Evolutionary conservation across 2,329 filamentous ascomycete genomes (phyloP).

Genomic region (Aspergillus bombycis): DNA sequence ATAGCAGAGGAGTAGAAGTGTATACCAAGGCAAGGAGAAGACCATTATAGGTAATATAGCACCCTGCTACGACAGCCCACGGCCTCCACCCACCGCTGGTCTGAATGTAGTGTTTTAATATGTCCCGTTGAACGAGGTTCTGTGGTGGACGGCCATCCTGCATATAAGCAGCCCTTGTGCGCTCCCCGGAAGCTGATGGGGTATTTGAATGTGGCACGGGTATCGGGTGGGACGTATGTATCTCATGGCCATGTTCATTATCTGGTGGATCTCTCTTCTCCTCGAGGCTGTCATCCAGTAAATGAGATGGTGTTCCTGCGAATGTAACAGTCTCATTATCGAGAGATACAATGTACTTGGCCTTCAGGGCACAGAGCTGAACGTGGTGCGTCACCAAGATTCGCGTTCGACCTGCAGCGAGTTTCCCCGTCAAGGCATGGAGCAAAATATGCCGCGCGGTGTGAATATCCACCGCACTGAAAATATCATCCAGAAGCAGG

Average conservation of each 20-base stretch:
- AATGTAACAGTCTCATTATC: not conserved
- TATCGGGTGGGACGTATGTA: not conserved
- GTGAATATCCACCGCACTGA: constrained; percentile 77
- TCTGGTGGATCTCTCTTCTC: not conserved
- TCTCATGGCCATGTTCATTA: not conserved
- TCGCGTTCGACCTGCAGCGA: constrained; percentile 69
- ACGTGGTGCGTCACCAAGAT: constrained; percentile 81
- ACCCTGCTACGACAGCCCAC: not conserved
- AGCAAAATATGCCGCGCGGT: constrained; percentile 77
- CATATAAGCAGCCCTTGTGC: too few species aligned
- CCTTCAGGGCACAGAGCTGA: constrained; percentile 66
- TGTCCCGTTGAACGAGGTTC: not conserved
- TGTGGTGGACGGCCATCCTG: not conserved
- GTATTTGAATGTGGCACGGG: too few species aligned
- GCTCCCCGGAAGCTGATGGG: not conserved
- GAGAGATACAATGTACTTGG: constrained; percentile 57
- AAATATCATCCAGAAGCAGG: constrained; percentile 77
- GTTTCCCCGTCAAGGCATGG: constrained; percentile 69
- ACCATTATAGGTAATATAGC: not conserved
- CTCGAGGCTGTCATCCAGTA: not conserved
- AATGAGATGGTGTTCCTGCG: not conserved
- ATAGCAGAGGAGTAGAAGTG: rapidly evolving
- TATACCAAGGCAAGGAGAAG: not conserved
- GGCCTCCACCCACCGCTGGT: not conserved
- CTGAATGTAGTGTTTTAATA: not conserved